Evolutionary conservation across 768 basidiomycete genomes (phyloP), one percentile per base, ranked within the genome.

Genomic region (Krasilnikovozyma curviuscula): DNA sequence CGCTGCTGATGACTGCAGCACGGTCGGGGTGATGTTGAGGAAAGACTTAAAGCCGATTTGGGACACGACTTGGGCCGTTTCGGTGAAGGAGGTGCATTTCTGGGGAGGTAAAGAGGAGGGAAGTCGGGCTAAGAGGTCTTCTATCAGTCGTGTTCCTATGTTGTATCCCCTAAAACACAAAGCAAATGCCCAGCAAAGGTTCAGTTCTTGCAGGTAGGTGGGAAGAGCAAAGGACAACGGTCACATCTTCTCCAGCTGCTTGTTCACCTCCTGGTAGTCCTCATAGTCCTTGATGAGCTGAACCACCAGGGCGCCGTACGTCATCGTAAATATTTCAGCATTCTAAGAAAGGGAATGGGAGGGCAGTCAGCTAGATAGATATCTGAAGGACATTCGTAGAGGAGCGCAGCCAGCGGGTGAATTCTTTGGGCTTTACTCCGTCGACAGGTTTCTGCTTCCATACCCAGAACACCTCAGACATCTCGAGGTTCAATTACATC

Each of bases 271-370:
- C 13, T 73, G 73, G 61, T 93, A 97, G 69, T 98, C 89, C 60
- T 98, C 93, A 60, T 95, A 97, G 65, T 98, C 93, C 61, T 97
- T 93, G 54, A 97, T 88, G 53, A 98, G 74, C 67, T 98, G 93
- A 29, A 97, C 86, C 40, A 98, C 93, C 43, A 97, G 76, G 21
- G 89, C 89, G 44, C 93, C 93, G 56, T 98, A 98, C 19, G 91
- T 97, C 49, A 97, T 67, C 3, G 89, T 81, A 66, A 98, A 97
- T 24, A 98, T 73, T 65, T 98, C 93, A 61, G 88, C 84, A 65
- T 93, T 97, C 89, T 95, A 44, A 37, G 27, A 25, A 27, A 21
- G 10, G n/a, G 21, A 24, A 35, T 21, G 24, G 32, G 9, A 30
- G 28, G 10, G 16, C 39, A 21, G 14, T 23, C 2, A 24, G 31